Percentiles rank a stretch among this genome's conserved stretches.
Conservation (phyloP, 495 filamentous ascomycete species). For the Pyrenula massariospora region DNA sequence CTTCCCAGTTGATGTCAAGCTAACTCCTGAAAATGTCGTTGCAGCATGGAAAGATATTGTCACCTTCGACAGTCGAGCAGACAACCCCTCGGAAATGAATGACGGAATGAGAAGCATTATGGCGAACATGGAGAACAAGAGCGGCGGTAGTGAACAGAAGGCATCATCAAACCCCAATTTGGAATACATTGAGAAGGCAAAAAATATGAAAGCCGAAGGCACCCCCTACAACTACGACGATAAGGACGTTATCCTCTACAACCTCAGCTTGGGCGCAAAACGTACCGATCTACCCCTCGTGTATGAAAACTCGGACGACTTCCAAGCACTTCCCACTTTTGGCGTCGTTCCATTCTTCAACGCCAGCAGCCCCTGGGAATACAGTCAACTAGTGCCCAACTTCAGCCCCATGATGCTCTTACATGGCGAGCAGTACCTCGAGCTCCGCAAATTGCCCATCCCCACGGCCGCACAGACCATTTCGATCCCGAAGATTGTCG, state of each 20-base stretch:
- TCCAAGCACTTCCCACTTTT: constrained; percentile 88
- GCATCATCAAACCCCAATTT: constrained; percentile 19
- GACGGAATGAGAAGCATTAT: constrained; percentile 79
- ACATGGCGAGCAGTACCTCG: constrained; percentile 97
- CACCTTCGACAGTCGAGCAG: constrained; percentile 81
- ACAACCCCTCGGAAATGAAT: constrained; percentile 70
- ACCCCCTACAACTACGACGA: constrained; percentile 75
- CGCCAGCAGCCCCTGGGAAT: constrained; percentile 65
- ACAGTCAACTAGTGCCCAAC: constrained; percentile 79
- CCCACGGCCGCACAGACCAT: constrained; percentile 74
- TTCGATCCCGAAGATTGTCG: constrained; percentile 76
- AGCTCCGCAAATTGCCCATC: constrained; percentile 87
- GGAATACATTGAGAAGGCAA: constrained; percentile 65
- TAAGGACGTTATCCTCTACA: constrained; percentile 86
- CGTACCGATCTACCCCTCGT: constrained; percentile 78
- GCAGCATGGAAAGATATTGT: constrained; percentile 68
- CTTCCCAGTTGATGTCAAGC: constrained; percentile 79
- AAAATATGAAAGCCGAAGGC: constrained; percentile 57
- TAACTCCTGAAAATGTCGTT: constrained; percentile 78
- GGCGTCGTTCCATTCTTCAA: constrained; percentile 91
- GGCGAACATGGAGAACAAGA: constrained; percentile 78
- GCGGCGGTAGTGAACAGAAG: constrained; percentile 28
- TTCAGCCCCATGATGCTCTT: constrained; percentile 99
- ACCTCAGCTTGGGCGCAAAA: constrained; percentile 90
- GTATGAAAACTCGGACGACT: constrained; percentile 79